A percentile compares a stretch with the other conserved stretches of the same genome.
Evolutionary conservation across 257 asterid genomes (phyloP).

Genomic region (Nicotiana benthamiana): DNA sequence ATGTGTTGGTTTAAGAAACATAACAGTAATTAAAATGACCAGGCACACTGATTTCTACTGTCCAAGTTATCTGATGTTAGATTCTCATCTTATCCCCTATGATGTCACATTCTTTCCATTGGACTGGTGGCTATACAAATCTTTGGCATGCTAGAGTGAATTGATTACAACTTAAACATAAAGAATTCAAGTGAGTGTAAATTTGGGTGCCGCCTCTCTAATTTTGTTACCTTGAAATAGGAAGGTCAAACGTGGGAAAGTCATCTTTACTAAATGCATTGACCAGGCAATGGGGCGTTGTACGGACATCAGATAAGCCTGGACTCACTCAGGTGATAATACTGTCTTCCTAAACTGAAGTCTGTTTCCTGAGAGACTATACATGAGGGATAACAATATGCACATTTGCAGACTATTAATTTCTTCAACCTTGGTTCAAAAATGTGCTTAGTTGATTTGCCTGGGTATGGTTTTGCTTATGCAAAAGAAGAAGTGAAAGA

Average conservation of each 20-base stretch:
- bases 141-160: not conserved
- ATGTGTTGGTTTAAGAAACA: not conserved
- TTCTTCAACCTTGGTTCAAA: slow-evolving; percentile 83
- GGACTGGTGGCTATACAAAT: not conserved
- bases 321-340: slow-evolving; percentile 87
- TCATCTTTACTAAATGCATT: slow-evolving; percentile 84
- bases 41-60: not conserved
- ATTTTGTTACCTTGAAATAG: slow-evolving; percentile 24
- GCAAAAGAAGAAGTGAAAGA: slow-evolving; percentile 97
- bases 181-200: not conserved
- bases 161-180: not conserved
- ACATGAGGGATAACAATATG: slow-evolving; percentile 15
- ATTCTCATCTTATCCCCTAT: not conserved
- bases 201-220: not conserved
- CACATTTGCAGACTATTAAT: slow-evolving; percentile 59
- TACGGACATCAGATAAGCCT: slow-evolving; percentile 95
- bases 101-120: not conserved
- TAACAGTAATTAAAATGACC: not conserved
- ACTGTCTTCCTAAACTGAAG: slow-evolving; percentile 10
- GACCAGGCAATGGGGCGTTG: slow-evolving; percentile 98
- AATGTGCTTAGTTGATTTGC: slow-evolving; percentile 83
- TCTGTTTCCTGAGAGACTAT: slow-evolving; percentile 1
- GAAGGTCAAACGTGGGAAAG: slow-evolving; percentile 96
- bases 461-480: slow-evolving; percentile 98
- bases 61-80: not conserved